Evolutionary conservation across 768 basidiomycete species (phyloP), one percentile per base, ranked within the genome.

Genomic region (Exidia glandulosa): DNA sequence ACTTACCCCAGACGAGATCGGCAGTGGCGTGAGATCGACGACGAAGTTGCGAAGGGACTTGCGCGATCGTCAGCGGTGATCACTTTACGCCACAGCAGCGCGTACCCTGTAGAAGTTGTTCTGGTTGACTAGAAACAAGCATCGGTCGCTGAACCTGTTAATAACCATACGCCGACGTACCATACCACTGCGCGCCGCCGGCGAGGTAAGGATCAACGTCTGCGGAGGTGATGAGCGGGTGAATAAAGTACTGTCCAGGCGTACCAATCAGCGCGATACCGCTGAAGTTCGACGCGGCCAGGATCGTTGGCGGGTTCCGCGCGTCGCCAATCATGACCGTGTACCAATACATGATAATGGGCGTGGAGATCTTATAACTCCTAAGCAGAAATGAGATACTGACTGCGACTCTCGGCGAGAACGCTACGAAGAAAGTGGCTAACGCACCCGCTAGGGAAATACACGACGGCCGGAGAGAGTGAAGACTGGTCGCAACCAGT

Each of bases 381-480:
- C 71, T 72, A n/a, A n/a, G n/a, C n/a, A n/a, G n/a, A n/a, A n/a
- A n/a, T n/a, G 57, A 47, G 57, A 29, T 12, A 19, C 0, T 13
- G 19, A 54, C 6, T 48, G 14, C 9, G 47, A 7, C 6, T 9
- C 25, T n/a, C 9, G 6, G 34, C 16, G 6, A 23, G 25, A 48
- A 7, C 14, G 47, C 19, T 48, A 23, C 23, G 9, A 54, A 54
- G 3, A 9, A 27, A 37, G 10, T 54, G 50, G 4, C 3, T 29
- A 23, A 29, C 78, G 59, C 70, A 84, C 86, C 88, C 89, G 62
- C 73, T 66, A 1, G 89, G 89, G 71, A 90, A 89, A 71, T 80
- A 90, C 36, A 90, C 79, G 25, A 90, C 67, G 4, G 86, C 89
- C 14, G 89, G 88, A 7, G 50, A 27, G 3, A 83, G 69, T 10